These are phyloP conservation scores for Zhuliangozyma blackwelliae DNA, from an alignment of 1,139 yeast species.

Conservation along the genomic window DNA sequence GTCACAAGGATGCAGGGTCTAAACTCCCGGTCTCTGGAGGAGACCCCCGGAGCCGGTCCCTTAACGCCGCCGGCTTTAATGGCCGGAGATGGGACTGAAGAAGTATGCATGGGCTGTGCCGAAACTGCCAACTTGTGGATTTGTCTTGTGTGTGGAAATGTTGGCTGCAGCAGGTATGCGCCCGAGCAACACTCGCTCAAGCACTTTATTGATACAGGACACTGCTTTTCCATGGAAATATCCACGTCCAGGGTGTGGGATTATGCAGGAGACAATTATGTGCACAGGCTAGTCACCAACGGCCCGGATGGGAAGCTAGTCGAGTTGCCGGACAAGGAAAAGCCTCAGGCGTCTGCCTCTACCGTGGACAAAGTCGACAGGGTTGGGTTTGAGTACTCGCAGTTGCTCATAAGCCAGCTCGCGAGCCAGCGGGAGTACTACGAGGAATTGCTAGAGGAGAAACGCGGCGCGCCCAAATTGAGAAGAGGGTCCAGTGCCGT, in stretches of 20 bases:
- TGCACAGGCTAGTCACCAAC: constrained; percentile 79
- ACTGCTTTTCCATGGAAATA: constrained; percentile 90
- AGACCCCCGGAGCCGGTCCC: too few species aligned
- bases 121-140: constrained; percentile 36
- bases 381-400: constrained; percentile 75
- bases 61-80: too few species aligned
- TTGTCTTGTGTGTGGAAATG: constrained; percentile 44
- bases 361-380: constrained; percentile 38
- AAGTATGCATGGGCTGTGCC: constrained; percentile 35
- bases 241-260: constrained; percentile 91
- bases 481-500: constrained; percentile 17
- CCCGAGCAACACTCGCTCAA: constrained; percentile 77
- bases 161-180: constrained; percentile 63
- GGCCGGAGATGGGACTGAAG: constrained; percentile 9
- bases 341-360: constrained; percentile 1
- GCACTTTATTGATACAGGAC: constrained; percentile 75
- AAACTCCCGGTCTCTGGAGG: too few species aligned
- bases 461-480: constrained; percentile 24
- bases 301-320: constrained; percentile 83
- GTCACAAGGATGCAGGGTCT: too few species aligned
- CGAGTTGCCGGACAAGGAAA: constrained; percentile 50
- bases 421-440: constrained; percentile 89
- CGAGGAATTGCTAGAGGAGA: constrained; percentile 53
- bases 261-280: constrained; percentile 88
- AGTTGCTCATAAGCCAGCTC: constrained; percentile 70